phyloP scores from a whole-genome alignment of 345 rosid species.

The Moringa oleifera region DNA sequence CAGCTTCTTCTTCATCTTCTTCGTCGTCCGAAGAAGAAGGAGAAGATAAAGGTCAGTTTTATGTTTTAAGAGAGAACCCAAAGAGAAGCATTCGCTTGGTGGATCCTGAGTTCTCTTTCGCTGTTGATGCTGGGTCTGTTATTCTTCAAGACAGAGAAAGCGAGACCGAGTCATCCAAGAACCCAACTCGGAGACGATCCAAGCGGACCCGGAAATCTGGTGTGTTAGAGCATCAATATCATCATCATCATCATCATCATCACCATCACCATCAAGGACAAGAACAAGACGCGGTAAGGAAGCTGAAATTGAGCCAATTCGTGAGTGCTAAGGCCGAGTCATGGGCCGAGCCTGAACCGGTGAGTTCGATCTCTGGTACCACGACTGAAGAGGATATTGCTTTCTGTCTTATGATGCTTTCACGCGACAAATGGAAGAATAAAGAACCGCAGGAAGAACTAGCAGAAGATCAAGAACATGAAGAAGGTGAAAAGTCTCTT shows the following conservation, averaged over 20 bases:
- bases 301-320: constrained; percentile 15
- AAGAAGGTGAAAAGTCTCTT: constrained; percentile 26
- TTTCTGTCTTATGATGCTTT: constrained; percentile 87
- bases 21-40: constrained; percentile 31
- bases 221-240: not conserved
- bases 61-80: constrained; percentile 52
- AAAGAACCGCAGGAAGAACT: constrained; percentile 12
- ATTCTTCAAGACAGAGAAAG: constrained; percentile 67
- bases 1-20: constrained; percentile 29
- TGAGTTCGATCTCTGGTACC: constrained; percentile 71
- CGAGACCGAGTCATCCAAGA: constrained; percentile 76
- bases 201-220: constrained; percentile 39
- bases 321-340: constrained; percentile 17
- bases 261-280: constrained; percentile 22
- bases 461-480: constrained; percentile 18
- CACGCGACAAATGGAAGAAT: constrained; percentile 74
- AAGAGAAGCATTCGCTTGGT: constrained; percentile 46
- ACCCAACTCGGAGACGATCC: constrained; percentile 59
- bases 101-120: constrained; percentile 56
- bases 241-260: constrained; percentile 5
- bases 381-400: constrained; percentile 90
- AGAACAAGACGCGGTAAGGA: constrained; percentile 22
- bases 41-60: constrained; percentile 23
- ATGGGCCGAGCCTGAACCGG: constrained; percentile 50
- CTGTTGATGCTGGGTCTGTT: constrained; percentile 40